Evolutionary conservation across 495 filamentous ascomycete genomes (phyloP).

Genomic region (Jackrogersella multiformis): DNA sequence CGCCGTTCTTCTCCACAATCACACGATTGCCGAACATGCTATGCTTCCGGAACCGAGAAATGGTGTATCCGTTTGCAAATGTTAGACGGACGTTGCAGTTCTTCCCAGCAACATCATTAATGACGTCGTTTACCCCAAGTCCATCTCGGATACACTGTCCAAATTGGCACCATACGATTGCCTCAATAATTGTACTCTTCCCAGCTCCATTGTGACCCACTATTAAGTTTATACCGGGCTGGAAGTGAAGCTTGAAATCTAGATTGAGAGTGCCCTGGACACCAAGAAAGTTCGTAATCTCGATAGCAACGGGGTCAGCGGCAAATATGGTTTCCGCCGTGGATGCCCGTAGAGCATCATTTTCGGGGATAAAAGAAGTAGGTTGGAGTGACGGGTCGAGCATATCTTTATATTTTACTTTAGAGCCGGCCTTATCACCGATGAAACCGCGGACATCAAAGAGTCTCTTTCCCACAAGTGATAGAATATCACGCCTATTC

Average conservation of each 20-base stretch:
- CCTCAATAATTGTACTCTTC: slow-evolving; percentile 48
- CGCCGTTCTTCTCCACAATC: slow-evolving; percentile 40
- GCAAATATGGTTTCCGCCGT: slow-evolving; percentile 32
- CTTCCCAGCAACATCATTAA: slow-evolving; percentile 45
- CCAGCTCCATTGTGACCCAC: slow-evolving; percentile 43
- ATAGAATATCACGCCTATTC: slow-evolving; percentile 2
- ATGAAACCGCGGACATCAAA: not conserved
- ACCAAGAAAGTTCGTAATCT: slow-evolving; percentile 49
- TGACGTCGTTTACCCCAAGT: slow-evolving; percentile 41
- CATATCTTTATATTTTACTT: slow-evolving; percentile 14
- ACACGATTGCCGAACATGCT: slow-evolving; percentile 31
- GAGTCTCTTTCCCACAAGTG: slow-evolving; percentile 16
- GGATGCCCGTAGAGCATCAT: not conserved
- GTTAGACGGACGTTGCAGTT: slow-evolving; percentile 42
- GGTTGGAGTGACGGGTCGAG: slow-evolving; percentile 3
- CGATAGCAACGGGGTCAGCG: slow-evolving; percentile 42
- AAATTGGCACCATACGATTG: slow-evolving; percentile 51
- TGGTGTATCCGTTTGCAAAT: slow-evolving; percentile 47
- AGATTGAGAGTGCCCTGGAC: slow-evolving; percentile 45
- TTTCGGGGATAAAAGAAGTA: not conserved
- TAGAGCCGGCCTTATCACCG: not conserved
- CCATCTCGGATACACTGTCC: slow-evolving; percentile 45
- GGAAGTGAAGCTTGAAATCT: slow-evolving; percentile 41
- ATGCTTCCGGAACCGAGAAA: slow-evolving; percentile 44
- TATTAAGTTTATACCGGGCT: slow-evolving; percentile 44